Evolutionary conservation across 2,329 filamentous ascomycete species (phyloP).

Genomic region (Cladophialophora immunda): DNA sequence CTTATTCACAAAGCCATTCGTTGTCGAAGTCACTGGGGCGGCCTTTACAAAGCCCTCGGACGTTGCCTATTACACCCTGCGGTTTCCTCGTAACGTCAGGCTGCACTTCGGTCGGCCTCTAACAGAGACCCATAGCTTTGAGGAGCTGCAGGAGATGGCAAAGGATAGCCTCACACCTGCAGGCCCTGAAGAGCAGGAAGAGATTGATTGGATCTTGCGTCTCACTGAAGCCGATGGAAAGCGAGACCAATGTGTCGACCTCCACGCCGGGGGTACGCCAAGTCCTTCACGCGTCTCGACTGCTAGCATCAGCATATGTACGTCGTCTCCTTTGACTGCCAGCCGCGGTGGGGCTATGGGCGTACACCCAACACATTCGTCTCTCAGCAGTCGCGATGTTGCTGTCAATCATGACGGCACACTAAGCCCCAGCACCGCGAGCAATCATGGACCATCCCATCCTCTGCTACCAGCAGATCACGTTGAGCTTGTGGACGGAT

Average conservation of each 20-base stretch:
- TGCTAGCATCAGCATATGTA: neutral
- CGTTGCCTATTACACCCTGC: slow-evolving; percentile 74
- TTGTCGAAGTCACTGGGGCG: slow-evolving; percentile 82
- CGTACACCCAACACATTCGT: neutral
- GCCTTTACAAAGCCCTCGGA: slow-evolving; percentile 78
- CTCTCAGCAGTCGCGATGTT: neutral
- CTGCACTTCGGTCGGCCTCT: slow-evolving; percentile 79
- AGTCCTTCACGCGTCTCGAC: neutral
- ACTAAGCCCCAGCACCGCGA: neutral
- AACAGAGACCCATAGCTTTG: slow-evolving; percentile 72
- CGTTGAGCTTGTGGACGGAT: neutral
- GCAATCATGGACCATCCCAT: neutral
- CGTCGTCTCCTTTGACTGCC: neutral
- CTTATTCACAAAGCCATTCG: slow-evolving; percentile 72
- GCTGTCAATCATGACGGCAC: neutral
- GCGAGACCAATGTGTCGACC: slow-evolving; percentile 16
- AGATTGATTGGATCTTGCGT: slow-evolving; percentile 67
- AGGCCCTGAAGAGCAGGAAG: slow-evolving; percentile 67
- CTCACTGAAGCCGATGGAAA: slow-evolving; percentile 63
- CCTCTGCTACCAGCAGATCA: neutral
- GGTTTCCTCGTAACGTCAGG: slow-evolving; percentile 80
- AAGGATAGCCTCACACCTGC: slow-evolving; percentile 60
- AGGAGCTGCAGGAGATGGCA: slow-evolving; percentile 74
- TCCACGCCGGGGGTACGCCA: slow-evolving; percentile 14
- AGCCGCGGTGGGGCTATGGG: neutral